These are phyloP conservation scores for Penicillium paneum DNA, from an alignment of 2,329 filamentous ascomycete genomes.

Conservation along the genomic window DNA sequence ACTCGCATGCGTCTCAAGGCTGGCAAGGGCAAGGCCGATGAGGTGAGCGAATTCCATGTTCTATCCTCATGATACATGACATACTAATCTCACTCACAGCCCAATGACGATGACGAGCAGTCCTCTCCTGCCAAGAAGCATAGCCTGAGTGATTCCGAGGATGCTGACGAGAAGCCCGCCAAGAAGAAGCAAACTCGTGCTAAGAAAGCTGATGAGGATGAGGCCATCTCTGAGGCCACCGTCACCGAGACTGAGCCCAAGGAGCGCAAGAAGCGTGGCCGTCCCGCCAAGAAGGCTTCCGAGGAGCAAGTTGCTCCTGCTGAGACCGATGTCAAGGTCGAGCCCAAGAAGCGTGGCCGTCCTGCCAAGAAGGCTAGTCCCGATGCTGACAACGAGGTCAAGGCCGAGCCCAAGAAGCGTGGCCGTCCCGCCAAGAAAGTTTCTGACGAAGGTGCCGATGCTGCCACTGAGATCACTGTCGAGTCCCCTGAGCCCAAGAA, in stretches of 20 bases:
- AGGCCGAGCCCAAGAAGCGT: background rate
- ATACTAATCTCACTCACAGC: background rate
- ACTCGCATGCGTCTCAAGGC: constrained; percentile 56
- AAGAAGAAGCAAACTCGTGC: constrained; percentile 11
- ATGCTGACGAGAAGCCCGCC: constrained; percentile 12
- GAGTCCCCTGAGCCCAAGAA: background rate
- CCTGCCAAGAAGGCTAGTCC: constrained; percentile 1
- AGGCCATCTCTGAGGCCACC: constrained; percentile 14
- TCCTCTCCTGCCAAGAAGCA: constrained; percentile 1
- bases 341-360: constrained; percentile 3
- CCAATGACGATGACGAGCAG: constrained; percentile 6
- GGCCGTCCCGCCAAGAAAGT: background rate
- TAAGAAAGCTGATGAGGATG: constrained; percentile 13
- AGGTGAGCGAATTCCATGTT: background rate
- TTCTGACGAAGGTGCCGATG: background rate
- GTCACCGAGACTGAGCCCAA: constrained; percentile 12
- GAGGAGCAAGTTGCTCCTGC: background rate
- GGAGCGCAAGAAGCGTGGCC: constrained; percentile 28
- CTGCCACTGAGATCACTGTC: background rate
- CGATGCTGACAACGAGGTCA: background rate
- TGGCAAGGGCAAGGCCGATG: constrained; percentile 1
- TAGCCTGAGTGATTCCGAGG: background rate
- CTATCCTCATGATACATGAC: background rate
- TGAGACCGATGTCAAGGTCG: background rate
- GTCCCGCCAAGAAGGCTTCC: constrained; percentile 4